These are phyloP conservation scores for Pseudogymnoascus sp. DNA, from an alignment of 2,329 filamentous ascomycete genomes.

Conservation along the genomic window DNA sequence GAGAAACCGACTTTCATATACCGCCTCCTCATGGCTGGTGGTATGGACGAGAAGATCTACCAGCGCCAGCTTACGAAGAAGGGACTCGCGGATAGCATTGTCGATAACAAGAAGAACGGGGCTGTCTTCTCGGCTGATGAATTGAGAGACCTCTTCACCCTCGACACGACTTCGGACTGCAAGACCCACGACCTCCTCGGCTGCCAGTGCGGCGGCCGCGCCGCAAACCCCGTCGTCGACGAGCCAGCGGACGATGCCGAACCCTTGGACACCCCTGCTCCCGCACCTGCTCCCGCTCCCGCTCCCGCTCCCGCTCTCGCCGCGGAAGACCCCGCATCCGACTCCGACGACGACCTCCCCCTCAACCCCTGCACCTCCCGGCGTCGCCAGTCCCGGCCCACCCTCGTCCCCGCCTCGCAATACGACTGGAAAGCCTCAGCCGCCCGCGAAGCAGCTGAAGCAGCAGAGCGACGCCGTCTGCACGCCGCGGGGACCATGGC, in stretches of 20 bases:
- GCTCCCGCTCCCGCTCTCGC: neutral
- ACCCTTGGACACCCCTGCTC: neutral
- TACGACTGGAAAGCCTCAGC: conserved; percentile 39
- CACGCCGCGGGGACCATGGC: conserved; percentile 29
- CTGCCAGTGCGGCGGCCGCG: conserved; percentile 52
- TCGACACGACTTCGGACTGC: conserved; percentile 52
- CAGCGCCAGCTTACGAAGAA: conserved; percentile 65
- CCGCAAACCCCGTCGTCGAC: conserved; percentile 23
- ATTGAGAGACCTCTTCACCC: conserved; percentile 55
- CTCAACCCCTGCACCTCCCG: conserved; percentile 10
- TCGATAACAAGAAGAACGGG: conserved; percentile 54
- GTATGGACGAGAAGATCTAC: conserved; percentile 67
- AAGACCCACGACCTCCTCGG: conserved; percentile 61
- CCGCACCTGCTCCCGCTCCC: neutral
- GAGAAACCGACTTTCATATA: conserved; percentile 61
- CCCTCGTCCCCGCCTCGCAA: conserved; percentile 33
- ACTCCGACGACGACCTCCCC: conserved; percentile 14
- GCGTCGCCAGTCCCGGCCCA: conserved; percentile 21
- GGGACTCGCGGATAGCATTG: conserved; percentile 61
- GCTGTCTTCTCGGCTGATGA: conserved; percentile 59
- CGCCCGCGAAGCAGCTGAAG: conserved; percentile 29
- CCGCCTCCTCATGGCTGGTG: conserved; percentile 57
- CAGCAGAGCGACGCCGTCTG: conserved; percentile 23
- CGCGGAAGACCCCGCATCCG: conserved; percentile 8
- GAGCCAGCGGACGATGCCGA: conserved; percentile 11